Base-by-base conservation (phyloP, 1,139 yeast genomes). In the Pichia sorboxylosa region DNA sequence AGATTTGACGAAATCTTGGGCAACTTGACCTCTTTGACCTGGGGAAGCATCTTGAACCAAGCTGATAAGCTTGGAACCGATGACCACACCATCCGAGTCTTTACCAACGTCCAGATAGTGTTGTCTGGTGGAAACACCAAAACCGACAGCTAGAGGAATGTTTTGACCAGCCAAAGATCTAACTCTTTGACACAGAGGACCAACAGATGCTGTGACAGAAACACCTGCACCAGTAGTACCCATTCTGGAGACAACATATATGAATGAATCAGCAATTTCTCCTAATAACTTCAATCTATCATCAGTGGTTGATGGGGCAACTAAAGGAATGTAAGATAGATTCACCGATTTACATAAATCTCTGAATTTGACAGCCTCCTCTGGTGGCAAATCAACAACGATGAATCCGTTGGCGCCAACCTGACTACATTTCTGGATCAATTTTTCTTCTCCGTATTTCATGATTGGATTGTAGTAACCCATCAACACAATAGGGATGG, bases 391-490 rank as follows among this genome's bases (percentile, higher is more conserved):
- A 59, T 90, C 99, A 26, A 90, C 97, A 35, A 90, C 73, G 48
- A 90, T 77, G 57, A 80, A 90, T 21, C 97, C 99, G 52, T 83
- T 85, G 32, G 90, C 98, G 41, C 99, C 99, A 2, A 90, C 94
- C 18, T 63, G 66, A 31, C 76, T 75, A 10, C 93, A 72, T 45
- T 81, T 94, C 43, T 66, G 61, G 41, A 85, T 73, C 61, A 90
- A 66, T 54, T 73, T 66, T 49, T 78, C 77, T 59, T 90, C 98
- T 33, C 97, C 98, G 54, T 79, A 90, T 47, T 71, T 79, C 57
- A 84, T 56, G 42, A 90, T 75, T 14, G 99, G 99, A 59, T 90
- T 90, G 63, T 85, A 90, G 67, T 90, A 90, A 36, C 99, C 99
- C 99, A 90, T 90, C 38, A 90, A 68, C 33, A 90, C 66, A 36